Conservation (phyloP, 2,329 filamentous ascomycete species). For the Thielaviopsis punctulata region DNA sequence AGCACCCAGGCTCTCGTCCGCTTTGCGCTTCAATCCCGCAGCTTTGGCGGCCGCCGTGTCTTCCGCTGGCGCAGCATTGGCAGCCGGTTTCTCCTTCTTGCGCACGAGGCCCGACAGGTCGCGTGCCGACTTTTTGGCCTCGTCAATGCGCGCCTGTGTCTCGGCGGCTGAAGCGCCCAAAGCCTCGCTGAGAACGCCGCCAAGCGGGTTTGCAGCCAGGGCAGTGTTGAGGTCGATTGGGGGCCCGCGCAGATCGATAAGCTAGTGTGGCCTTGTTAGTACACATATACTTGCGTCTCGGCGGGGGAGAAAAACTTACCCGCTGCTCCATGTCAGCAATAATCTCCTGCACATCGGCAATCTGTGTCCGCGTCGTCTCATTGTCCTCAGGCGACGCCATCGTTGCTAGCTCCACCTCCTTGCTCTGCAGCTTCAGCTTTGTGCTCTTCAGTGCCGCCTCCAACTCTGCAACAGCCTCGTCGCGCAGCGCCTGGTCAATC, state of each 20-base stretch:
- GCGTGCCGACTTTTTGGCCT: constrained; percentile 56
- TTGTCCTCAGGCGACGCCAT: constrained; percentile 49
- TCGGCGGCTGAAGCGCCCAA: constrained; percentile 41
- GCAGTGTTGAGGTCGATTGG: constrained; percentile 40
- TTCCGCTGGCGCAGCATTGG: constrained; percentile 13
- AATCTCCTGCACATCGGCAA: constrained; percentile 61
- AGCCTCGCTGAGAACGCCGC: constrained; percentile 46
- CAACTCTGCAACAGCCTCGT: constrained; percentile 54
- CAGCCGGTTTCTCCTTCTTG: constrained; percentile 31
- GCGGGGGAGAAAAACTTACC: constrained; percentile 26
- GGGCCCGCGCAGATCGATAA: constrained; percentile 50
- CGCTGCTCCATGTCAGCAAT: constrained; percentile 63
- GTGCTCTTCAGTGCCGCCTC: constrained; percentile 59
- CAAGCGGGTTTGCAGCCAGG: constrained; percentile 29
- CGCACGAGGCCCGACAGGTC: constrained; percentile 60
- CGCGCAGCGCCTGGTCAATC: constrained; percentile 51
- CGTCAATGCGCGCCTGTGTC: constrained; percentile 46
- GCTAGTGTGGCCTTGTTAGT: constrained; percentile 23
- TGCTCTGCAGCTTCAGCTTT: constrained; percentile 50
- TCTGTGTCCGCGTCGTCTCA: constrained; percentile 41
- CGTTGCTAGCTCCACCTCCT: constrained; percentile 48
- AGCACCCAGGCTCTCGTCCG: constrained; percentile 21
- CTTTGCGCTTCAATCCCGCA: constrained; percentile 35
- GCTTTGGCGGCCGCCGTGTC: constrained; percentile 20
- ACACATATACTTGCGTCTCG: neutral